A percentile compares a stretch with the other conserved stretches of the same genome.
Conservation (phyloP, 2,329 filamentous ascomycete genomes). For the Pestalotiopsis sp. region DNA sequence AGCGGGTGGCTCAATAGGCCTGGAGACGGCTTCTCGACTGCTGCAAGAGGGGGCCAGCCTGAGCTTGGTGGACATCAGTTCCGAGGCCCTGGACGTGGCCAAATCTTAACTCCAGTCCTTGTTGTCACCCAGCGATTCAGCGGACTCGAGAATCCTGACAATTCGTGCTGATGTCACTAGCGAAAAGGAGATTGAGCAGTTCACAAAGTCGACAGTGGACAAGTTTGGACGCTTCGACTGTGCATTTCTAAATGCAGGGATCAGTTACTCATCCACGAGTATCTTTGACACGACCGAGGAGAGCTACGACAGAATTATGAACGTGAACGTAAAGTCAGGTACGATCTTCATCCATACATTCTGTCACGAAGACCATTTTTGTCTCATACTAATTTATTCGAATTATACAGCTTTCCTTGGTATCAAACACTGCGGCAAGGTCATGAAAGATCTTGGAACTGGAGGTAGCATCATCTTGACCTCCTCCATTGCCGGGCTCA, state of each 20-base stretch:
- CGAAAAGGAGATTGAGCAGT: conserved; percentile 29
- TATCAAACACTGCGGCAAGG: conserved; percentile 36
- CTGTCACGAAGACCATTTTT: not conserved
- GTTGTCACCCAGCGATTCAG: conserved; percentile 20
- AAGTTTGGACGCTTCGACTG: conserved; percentile 20
- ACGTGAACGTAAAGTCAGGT: conserved; percentile 40
- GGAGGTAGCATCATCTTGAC: conserved; percentile 41
- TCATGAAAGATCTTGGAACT: conserved; percentile 33
- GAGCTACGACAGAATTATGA: conserved; percentile 38
- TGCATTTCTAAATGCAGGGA: conserved; percentile 18
- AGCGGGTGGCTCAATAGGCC: conserved; percentile 17
- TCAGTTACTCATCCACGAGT: conserved; percentile 26
- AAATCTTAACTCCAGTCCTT: not conserved
- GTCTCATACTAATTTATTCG: not conserved
- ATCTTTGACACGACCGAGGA: conserved; percentile 39
- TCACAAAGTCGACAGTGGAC: conserved; percentile 14
- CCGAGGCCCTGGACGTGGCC: conserved; percentile 15
- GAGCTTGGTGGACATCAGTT: conserved; percentile 36
- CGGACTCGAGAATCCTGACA: conserved; percentile 30
- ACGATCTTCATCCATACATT: conserved; percentile 16
- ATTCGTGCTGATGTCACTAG: conserved; percentile 37
- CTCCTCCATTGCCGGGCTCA: conserved; percentile 41
- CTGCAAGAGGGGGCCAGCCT: conserved; percentile 39
- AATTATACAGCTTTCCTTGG: conserved; percentile 31
- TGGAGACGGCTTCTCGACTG: conserved; percentile 27